phyloP scores from a whole-genome alignment of 495 filamentous ascomycete genomes.

The Niebla homalea region DNA sequence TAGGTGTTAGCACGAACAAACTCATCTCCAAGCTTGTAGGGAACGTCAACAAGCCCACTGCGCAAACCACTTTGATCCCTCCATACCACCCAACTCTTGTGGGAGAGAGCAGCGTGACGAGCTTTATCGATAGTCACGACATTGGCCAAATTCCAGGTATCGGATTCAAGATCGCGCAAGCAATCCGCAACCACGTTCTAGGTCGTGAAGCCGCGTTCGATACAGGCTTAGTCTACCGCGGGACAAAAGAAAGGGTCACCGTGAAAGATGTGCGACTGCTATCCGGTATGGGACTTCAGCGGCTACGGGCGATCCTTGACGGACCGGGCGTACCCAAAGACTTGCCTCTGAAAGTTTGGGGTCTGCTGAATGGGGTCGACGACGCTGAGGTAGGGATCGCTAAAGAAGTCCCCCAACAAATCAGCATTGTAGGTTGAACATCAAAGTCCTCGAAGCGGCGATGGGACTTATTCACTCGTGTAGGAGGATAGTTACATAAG shows the following conservation, averaged over 20 bases:
- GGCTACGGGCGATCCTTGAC: conserved; percentile 50
- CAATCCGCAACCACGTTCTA: conserved; percentile 50
- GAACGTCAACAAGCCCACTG: conserved; percentile 70
- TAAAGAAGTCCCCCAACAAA: conserved; percentile 65
- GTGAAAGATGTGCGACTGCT: conserved; percentile 51
- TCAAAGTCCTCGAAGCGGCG: background rate
- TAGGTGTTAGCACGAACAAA: conserved; percentile 81
- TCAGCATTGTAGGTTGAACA: conserved; percentile 47
- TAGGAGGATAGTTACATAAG: conserved; percentile 70
- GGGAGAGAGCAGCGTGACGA: conserved; percentile 33
- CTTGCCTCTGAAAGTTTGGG: conserved; percentile 56
- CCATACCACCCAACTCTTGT: conserved; percentile 30
- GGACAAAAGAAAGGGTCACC: conserved; percentile 42
- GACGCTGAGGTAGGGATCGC: conserved; percentile 54
- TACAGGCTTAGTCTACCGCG: conserved; percentile 28
- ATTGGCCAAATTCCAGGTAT: conserved; percentile 80
- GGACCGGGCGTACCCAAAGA: conserved; percentile 56
- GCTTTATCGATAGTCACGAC: conserved; percentile 63
- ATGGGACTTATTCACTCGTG: background rate
- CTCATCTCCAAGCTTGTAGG: conserved; percentile 74
- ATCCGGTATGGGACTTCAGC: conserved; percentile 43
- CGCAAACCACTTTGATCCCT: conserved; percentile 69
- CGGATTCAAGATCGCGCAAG: conserved; percentile 61
- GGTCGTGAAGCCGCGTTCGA: conserved; percentile 29
- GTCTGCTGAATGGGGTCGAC: conserved; percentile 61